Conservation (phyloP, 2,329 filamentous ascomycete species). For the Trichoderma sp. region DNA sequence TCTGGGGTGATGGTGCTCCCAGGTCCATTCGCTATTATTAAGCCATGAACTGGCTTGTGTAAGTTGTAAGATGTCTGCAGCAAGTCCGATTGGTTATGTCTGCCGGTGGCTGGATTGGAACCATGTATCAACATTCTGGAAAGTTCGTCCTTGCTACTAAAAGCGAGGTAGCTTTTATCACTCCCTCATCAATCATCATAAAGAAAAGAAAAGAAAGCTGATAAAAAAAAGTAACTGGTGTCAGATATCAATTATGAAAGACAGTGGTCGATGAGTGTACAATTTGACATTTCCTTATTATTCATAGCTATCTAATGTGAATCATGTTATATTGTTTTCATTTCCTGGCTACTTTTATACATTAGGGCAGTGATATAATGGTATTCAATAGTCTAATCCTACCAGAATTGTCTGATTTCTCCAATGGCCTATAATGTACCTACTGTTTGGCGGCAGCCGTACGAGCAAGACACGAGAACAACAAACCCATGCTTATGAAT, state of each 20-base stretch:
- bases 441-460: too few species aligned
- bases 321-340: not conserved
- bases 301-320: not conserved
- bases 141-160: not conserved
- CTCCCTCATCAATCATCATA: not conserved
- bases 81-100: not conserved
- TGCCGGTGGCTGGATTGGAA: slow-evolving; percentile 8
- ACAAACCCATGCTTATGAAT: too few species aligned
- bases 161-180: slow-evolving; percentile 12
- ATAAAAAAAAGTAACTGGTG: not conserved
- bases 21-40: slow-evolving; percentile 37
- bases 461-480: too few species aligned
- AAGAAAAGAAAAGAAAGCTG: slow-evolving; percentile 7
- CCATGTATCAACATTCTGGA: slow-evolving; percentile 2
- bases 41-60: slow-evolving; percentile 8
- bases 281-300: not conserved
- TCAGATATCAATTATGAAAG: not conserved
- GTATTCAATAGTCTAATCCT: too few species aligned
- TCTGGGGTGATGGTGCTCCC: slow-evolving; percentile 65
- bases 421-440: too few species aligned
- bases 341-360: too few species aligned
- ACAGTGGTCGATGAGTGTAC: not conserved
- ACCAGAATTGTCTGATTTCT: too few species aligned
- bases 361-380: too few species aligned
- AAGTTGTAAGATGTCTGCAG: slow-evolving; percentile 22